Conservation (phyloP, 164 flowering plant species). For the Brasenia schreberi region DNA sequence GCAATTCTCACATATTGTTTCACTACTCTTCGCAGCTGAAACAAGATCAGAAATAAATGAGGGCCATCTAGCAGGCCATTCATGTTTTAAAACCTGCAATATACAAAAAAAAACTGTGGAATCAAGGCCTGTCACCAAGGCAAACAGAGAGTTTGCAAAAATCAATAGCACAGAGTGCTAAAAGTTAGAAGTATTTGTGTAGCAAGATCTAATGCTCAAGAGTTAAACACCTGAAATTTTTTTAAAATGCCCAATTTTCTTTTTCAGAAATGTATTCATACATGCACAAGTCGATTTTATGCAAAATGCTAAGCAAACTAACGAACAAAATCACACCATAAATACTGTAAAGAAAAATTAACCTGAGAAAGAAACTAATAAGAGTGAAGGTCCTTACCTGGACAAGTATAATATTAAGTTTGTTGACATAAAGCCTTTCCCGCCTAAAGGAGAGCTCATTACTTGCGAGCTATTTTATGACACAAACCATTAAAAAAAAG, state of each 20-base stretch:
- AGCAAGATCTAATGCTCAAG: no score
- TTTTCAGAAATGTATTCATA: not conserved
- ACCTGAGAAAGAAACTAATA: no score
- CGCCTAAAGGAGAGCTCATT: conserved; percentile 78
- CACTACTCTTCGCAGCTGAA: conserved; percentile 94
- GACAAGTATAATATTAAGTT: conserved; percentile 83
- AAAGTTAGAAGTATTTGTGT: no score
- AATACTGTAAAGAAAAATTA: not conserved
- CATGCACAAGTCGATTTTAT: no score
- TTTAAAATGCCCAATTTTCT: not conserved
- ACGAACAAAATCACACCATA: not conserved
- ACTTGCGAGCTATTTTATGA: conserved; percentile 60
- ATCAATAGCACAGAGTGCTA: no score
- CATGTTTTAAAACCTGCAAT: conserved; percentile 87
- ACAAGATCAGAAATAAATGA: conserved; percentile 95
- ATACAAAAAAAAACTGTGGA: not conserved
- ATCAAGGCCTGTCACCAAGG: no score
- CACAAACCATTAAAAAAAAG: not conserved
- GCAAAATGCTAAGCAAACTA: not conserved
- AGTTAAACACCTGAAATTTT: no score
- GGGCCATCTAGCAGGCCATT: conserved; percentile 95
- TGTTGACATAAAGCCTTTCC: conserved; percentile 91
- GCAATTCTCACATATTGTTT: conserved; percentile 98
- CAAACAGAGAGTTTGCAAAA: no score
- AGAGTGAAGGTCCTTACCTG: conserved; percentile 35